Conservation (phyloP, 2,329 filamentous ascomycete genomes). For the Arthrobotrys iridis region DNA sequence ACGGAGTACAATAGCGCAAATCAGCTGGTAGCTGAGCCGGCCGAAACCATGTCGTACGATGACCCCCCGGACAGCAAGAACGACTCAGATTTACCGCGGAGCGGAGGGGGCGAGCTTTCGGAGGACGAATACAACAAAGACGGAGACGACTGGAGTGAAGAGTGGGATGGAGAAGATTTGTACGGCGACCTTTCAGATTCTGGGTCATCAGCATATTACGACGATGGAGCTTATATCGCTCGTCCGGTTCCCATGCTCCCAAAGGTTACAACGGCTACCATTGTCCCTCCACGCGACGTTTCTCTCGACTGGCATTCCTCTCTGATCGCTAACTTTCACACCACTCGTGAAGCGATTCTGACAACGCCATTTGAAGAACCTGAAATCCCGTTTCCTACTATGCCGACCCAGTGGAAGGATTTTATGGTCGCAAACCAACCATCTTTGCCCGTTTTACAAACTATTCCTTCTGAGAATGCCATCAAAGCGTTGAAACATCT, state of each 20-base stretch:
- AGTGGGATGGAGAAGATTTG: constrained; percentile 15
- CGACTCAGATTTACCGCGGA: neutral
- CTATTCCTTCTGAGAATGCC: constrained; percentile 30
- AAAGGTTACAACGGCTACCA: neutral
- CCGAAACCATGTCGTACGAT: neutral
- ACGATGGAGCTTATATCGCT: constrained; percentile 49
- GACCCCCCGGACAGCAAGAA: neutral
- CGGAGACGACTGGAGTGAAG: constrained; percentile 1
- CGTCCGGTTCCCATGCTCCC: constrained; percentile 12
- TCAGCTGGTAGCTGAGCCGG: neutral
- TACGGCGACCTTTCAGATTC: constrained; percentile 28
- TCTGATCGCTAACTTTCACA: constrained; percentile 37
- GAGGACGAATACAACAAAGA: neutral
- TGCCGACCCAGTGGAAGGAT: constrained; percentile 38
- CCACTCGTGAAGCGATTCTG: constrained; percentile 43
- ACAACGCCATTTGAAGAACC: constrained; percentile 38
- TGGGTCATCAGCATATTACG: constrained; percentile 42
- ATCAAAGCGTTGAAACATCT: constrained; percentile 50
- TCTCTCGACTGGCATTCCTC: constrained; percentile 30
- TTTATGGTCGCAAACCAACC: constrained; percentile 43
- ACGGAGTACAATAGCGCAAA: constrained; percentile 8
- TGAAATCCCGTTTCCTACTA: constrained; percentile 28
- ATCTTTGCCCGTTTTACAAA: constrained; percentile 39
- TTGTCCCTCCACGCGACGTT: constrained; percentile 17
- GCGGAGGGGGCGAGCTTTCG: constrained; percentile 5